A percentile compares a stretch with the other conserved stretches of the same genome.
These are phyloP conservation scores for Craspedostauros australis DNA, from an alignment of 108 stramenopile genomes.

Conservation along the genomic window DNA sequence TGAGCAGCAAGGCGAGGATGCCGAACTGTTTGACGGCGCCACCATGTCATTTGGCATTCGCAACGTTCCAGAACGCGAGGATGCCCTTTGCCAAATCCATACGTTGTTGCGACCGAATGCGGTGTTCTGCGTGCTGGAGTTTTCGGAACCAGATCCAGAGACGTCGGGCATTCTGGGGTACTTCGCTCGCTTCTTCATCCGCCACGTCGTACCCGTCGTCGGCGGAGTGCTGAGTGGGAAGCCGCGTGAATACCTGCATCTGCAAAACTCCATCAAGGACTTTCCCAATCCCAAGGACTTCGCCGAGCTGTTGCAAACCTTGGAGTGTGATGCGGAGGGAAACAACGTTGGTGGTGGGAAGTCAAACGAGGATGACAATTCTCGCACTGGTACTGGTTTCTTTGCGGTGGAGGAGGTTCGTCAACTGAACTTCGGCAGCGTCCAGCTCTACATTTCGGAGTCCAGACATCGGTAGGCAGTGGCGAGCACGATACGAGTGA, in stretches of 20 bases:
- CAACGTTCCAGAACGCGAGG: conserved; percentile 65
- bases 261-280: conserved; percentile 76
- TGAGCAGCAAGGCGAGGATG: background rate
- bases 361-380: no score
- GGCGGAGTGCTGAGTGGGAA: conserved; percentile 70
- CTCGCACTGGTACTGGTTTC: conserved; percentile 37
- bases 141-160: conserved; percentile 67
- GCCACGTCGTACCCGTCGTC: conserved; percentile 63
- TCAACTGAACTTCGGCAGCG: conserved; percentile 76
- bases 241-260: conserved; percentile 71
- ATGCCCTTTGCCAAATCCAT: conserved; percentile 76
- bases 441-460: conserved; percentile 69
- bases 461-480: no score
- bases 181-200: conserved; percentile 61
- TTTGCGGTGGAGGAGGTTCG: conserved; percentile 52
- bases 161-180: conserved; percentile 44
- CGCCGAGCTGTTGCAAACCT: conserved; percentile 35
- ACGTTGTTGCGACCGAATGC: conserved; percentile 52
- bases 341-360: conserved; percentile 8
- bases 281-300: conserved; percentile 79
- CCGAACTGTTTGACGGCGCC: conserved; percentile 65
- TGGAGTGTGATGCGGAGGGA: conserved; percentile 35
- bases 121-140: conserved; percentile 66
- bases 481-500: no score
- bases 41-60: conserved; percentile 95